Evolutionary conservation across 352 stramenopile genomes (phyloP).

Genomic region (Phytophthora meadii): DNA sequence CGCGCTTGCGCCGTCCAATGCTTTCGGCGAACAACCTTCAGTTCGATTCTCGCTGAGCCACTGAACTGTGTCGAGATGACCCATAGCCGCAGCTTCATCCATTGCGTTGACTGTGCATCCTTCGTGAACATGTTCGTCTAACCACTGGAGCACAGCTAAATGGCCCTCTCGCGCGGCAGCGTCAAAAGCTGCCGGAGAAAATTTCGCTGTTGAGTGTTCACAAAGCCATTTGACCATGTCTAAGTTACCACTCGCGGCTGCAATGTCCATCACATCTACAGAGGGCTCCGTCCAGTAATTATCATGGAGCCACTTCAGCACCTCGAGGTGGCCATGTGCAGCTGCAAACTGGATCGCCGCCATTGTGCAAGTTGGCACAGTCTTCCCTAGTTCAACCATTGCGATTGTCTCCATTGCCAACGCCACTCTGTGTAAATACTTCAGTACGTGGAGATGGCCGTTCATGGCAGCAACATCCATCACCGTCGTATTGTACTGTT

Average conservation of each 20-base stretch:
- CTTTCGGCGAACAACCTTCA: constrained; percentile 34
- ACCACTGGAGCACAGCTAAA: constrained; percentile 31
- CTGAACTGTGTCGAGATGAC: constrained; percentile 30
- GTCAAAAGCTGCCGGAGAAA: constrained; percentile 31
- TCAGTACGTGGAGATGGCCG: constrained; percentile 39
- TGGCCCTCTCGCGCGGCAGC: constrained; percentile 27
- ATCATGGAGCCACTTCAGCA: constrained; percentile 40
- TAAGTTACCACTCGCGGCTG: constrained; percentile 30
- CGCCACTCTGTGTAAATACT: constrained; percentile 31
- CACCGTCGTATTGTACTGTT: constrained; percentile 27
- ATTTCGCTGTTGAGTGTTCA: constrained; percentile 20
- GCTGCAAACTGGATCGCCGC: constrained; percentile 29
- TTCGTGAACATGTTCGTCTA: constrained; percentile 28
- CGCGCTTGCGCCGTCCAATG: constrained; percentile 30
- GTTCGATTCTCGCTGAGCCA: constrained; percentile 29
- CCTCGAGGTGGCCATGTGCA: constrained; percentile 21
- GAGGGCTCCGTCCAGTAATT: constrained; percentile 29
- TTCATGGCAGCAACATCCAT: constrained; percentile 43
- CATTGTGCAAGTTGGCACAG: constrained; percentile 17
- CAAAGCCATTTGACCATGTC: constrained; percentile 39
- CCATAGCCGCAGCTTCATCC: constrained; percentile 36
- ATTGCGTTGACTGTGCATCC: constrained; percentile 46
- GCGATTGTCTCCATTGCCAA: constrained; percentile 15
- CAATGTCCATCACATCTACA: constrained; percentile 29
- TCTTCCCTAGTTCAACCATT: constrained; percentile 5